phyloP scores from a whole-genome alignment of 1,139 yeast species.

The Meyerozyma sp. region DNA sequence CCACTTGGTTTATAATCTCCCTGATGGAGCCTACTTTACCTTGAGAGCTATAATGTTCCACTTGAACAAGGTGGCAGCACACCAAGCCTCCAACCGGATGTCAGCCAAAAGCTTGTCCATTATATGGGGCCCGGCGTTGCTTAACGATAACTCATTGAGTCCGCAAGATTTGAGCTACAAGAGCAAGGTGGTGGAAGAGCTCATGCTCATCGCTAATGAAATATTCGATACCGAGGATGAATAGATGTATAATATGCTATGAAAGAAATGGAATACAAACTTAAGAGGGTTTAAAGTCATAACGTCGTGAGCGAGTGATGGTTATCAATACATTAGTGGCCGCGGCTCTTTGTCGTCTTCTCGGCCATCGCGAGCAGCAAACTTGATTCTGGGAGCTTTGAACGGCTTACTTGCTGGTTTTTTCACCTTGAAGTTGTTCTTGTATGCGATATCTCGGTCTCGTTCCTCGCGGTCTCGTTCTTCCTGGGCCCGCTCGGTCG shows the following conservation, averaged over 20 bases:
- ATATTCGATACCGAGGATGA: slow-evolving; percentile 70
- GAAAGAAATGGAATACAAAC: background rate
- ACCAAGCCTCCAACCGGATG: slow-evolving; percentile 72
- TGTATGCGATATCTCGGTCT: slow-evolving; percentile 11
- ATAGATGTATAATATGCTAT: slow-evolving; percentile 2
- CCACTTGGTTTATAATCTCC: slow-evolving; percentile 79
- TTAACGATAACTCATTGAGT: slow-evolving; percentile 58
- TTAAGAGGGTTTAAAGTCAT: background rate
- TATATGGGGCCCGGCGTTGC: slow-evolving; percentile 91
- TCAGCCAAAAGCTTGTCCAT: slow-evolving; percentile 70
- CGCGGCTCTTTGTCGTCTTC: slow-evolving; percentile 7
- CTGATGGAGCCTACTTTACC: slow-evolving; percentile 94
- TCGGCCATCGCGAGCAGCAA: slow-evolving; percentile 7
- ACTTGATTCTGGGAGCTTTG: slow-evolving; percentile 30
- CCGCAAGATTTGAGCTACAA: slow-evolving; percentile 79
- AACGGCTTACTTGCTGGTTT: slow-evolving; percentile 15
- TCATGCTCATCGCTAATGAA: slow-evolving; percentile 77
- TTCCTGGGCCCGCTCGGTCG: slow-evolving; percentile 5
- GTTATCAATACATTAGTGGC: slow-evolving; percentile 9
- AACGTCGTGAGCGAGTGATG: no score
- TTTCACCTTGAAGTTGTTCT: slow-evolving; percentile 26
- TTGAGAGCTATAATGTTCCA: slow-evolving; percentile 81
- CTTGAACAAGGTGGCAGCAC: slow-evolving; percentile 64
- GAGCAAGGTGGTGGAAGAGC: slow-evolving; percentile 77
- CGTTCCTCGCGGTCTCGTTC: slow-evolving; percentile 6